A percentile compares a stretch with the other conserved stretches of the same genome.
Conservation (phyloP, 2,329 filamentous ascomycete species). For the Aureobasidium melanogenum region DNA sequence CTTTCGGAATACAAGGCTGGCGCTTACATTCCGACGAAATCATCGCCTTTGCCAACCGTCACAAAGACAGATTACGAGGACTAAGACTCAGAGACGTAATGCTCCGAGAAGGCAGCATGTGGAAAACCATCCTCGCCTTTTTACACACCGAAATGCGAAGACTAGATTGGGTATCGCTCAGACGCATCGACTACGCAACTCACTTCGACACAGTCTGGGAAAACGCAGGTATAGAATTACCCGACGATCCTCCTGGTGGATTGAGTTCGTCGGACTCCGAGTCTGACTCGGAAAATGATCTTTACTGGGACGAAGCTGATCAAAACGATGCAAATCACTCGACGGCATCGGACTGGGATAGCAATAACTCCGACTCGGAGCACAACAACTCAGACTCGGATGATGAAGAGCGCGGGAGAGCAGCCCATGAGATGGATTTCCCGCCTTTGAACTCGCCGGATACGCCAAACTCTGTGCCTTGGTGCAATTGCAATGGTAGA, state of each 20-base stretch:
- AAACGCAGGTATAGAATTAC: conserved; percentile 38
- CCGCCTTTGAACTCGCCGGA: conserved; percentile 34
- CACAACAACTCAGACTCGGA: conserved; percentile 21
- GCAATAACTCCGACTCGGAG: conserved; percentile 11
- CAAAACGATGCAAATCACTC: conserved; percentile 17
- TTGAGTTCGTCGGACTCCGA: conserved; percentile 36
- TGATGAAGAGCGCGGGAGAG: conserved; percentile 30
- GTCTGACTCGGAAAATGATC: conserved; percentile 26
- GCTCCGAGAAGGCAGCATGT: conserved; percentile 50
- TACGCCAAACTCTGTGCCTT: conserved; percentile 37
- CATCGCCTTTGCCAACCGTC: conserved; percentile 46
- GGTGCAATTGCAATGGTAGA: conserved; percentile 36
- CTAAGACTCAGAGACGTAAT: conserved; percentile 53
- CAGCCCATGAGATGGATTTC: conserved; percentile 36
- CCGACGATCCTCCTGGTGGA: conserved; percentile 34
- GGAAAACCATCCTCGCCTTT: conserved; percentile 51
- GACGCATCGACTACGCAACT: conserved; percentile 50
- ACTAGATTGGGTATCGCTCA: conserved; percentile 55
- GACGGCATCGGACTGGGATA: conserved; percentile 13
- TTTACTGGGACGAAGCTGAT: background rate
- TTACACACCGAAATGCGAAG: conserved; percentile 48
- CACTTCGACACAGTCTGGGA: conserved; percentile 42
- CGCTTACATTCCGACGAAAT: conserved; percentile 52
- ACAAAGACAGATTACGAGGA: conserved; percentile 48
- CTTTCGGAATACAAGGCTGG: conserved; percentile 59